Conservation (phyloP, 2,329 filamentous ascomycete genomes). For the Pezicula rhizophila region DNA sequence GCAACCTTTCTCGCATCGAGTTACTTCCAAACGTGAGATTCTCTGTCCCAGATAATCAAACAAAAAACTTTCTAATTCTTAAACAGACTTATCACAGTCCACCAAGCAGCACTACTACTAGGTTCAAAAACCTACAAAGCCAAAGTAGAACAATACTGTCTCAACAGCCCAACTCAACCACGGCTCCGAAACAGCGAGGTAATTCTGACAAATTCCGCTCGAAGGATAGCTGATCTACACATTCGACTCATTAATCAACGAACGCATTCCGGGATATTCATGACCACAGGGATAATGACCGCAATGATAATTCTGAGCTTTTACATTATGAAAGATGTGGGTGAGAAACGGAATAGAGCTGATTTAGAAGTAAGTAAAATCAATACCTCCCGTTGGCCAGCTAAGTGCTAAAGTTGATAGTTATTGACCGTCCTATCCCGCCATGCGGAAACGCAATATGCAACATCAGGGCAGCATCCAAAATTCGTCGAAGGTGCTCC, state of each 20-base stretch:
- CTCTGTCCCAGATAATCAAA: neutral
- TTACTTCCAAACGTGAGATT: neutral
- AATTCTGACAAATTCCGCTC: neutral
- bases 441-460: neutral
- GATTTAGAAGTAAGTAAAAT: neutral
- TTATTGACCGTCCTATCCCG: neutral
- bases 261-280: neutral
- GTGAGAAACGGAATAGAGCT: neutral
- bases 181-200: neutral
- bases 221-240: neutral
- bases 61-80: neutral
- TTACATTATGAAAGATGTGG: neutral
- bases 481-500: neutral
- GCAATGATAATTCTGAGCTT: neutral
- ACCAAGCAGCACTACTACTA: neutral
- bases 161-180: neutral
- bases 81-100: neutral
- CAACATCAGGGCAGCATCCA: neutral
- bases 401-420: neutral
- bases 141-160: neutral
- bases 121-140: neutral
- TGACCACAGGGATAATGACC: neutral
- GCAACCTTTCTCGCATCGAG: neutral
- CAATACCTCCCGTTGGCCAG: neutral
- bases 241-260: neutral